A percentile compares a stretch with the other conserved stretches of the same genome.
Evolutionary conservation across 169 alveolate genomes (phyloP).

Genomic region (Eimeria sp.): DNA sequence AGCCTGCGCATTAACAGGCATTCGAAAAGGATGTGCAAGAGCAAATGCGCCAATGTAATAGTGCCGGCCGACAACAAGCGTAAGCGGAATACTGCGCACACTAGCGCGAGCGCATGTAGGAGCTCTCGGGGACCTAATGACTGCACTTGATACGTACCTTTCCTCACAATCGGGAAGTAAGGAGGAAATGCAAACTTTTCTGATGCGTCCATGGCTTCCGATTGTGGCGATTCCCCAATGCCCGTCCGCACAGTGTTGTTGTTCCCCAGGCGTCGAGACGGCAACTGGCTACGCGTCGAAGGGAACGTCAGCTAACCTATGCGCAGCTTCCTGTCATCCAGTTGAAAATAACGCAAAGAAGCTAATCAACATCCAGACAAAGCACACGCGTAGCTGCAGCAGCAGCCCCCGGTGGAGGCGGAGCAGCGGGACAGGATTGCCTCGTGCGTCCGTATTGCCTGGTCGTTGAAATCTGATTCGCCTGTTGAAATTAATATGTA

Average conservation of each 20-base stretch:
- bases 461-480: background rate
- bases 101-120: background rate
- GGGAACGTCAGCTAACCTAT: background rate
- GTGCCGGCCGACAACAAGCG: background rate
- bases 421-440: background rate
- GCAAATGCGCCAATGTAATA: background rate
- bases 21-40: background rate
- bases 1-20: conserved; percentile 17
- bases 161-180: conserved; percentile 55
- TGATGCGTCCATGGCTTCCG: background rate
- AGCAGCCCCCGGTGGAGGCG: background rate
- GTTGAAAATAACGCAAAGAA: background rate
- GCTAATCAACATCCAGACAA: background rate
- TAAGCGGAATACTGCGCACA: background rate
- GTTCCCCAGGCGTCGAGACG: background rate
- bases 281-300: background rate
- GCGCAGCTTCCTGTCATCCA: background rate
- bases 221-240: background rate
- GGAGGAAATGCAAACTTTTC: conserved; percentile 30
- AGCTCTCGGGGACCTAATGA: background rate
- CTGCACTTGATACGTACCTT: conserved; percentile 1
- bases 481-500: background rate
- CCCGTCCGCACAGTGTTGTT: background rate
- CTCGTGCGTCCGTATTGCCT: background rate
- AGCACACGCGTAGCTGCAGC: background rate